Evolutionary conservation across 2,329 filamentous ascomycete species (phyloP).

Genomic region (Celoporthe dispersa): DNA sequence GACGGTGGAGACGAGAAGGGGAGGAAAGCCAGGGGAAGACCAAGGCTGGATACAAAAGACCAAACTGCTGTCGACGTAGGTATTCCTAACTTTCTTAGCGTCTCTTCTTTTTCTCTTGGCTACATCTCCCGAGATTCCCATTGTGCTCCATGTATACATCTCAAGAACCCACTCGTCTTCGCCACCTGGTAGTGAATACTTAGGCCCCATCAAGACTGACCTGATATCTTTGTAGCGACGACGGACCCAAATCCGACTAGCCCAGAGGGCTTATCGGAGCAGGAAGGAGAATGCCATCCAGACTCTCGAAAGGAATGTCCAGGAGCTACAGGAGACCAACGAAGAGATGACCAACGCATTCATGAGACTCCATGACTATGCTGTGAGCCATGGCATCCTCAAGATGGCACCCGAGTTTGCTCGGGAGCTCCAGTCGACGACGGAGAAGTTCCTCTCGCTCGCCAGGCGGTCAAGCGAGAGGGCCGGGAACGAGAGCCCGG

Average conservation of each 20-base stretch:
- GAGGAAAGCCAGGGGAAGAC: conserved; percentile 72
- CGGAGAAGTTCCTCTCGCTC: conserved; percentile 61
- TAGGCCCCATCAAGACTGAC: conserved; percentile 33
- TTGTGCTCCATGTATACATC: neutral
- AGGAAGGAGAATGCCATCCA: conserved; percentile 84
- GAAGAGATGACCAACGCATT: conserved; percentile 77
- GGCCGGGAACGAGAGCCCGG: conserved; percentile 33
- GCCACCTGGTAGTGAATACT: neutral
- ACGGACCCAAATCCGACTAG: conserved; percentile 83
- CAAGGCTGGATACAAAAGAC: conserved; percentile 75
- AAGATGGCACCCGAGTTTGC: conserved; percentile 61
- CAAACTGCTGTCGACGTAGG: conserved; percentile 79
- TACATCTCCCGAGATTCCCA: neutral
- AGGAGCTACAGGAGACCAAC: conserved; percentile 69
- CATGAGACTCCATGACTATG: conserved; percentile 66
- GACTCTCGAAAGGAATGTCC: conserved; percentile 71
- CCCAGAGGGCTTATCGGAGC: conserved; percentile 82
- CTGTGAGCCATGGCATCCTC: conserved; percentile 61
- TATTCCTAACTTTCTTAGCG: conserved; percentile 34
- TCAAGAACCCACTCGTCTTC: neutral
- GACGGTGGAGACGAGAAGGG: conserved; percentile 48
- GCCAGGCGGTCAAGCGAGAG: conserved; percentile 52
- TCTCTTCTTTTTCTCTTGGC: neutral
- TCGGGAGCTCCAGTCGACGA: conserved; percentile 59
- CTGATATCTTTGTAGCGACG: conserved; percentile 62